phyloP scores from a whole-genome alignment of 768 basidiomycete genomes.

The Termitomyces sp. region DNA sequence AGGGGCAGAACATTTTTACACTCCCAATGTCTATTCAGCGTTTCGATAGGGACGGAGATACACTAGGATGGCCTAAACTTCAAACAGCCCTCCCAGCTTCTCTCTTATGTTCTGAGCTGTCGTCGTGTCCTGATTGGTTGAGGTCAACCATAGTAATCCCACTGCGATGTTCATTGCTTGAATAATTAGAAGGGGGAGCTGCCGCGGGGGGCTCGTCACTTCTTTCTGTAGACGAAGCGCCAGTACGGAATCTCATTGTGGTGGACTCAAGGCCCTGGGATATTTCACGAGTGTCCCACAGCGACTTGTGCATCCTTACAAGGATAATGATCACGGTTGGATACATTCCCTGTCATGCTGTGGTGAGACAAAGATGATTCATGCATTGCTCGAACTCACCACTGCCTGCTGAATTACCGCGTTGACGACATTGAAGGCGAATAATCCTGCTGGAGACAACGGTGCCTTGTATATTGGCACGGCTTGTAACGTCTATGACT shows the following conservation, averaged over 20 bases:
- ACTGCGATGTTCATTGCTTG: neutral
- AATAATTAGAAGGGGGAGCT: neutral
- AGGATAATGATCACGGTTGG: slow-evolving; percentile 25
- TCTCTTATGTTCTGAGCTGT: neutral
- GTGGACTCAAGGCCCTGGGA: slow-evolving; percentile 3
- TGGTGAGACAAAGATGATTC: neutral
- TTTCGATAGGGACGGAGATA: neutral
- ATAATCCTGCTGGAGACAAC: slow-evolving; percentile 15
- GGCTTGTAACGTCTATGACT: slow-evolving; percentile 22
- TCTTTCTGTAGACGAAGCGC: neutral
- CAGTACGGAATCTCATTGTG: neutral
- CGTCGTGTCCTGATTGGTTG: neutral
- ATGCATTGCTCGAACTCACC: neutral
- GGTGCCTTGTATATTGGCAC: slow-evolving; percentile 23
- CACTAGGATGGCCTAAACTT: neutral
- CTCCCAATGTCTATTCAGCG: neutral
- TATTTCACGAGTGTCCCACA: slow-evolving; percentile 22
- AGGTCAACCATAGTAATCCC: slow-evolving; percentile 6
- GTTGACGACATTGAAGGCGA: slow-evolving; percentile 23
- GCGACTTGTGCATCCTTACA: slow-evolving; percentile 22
- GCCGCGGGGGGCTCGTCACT: slow-evolving; percentile 1
- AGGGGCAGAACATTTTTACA: too few relatives aligned
- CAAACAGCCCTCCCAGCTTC: neutral
- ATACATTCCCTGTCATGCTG: slow-evolving; percentile 23
- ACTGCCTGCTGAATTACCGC: slow-evolving; percentile 21